Base-by-base conservation (phyloP, 2,329 filamentous ascomycete genomes). In the Dryadomyces quercus-mongolicae region DNA sequence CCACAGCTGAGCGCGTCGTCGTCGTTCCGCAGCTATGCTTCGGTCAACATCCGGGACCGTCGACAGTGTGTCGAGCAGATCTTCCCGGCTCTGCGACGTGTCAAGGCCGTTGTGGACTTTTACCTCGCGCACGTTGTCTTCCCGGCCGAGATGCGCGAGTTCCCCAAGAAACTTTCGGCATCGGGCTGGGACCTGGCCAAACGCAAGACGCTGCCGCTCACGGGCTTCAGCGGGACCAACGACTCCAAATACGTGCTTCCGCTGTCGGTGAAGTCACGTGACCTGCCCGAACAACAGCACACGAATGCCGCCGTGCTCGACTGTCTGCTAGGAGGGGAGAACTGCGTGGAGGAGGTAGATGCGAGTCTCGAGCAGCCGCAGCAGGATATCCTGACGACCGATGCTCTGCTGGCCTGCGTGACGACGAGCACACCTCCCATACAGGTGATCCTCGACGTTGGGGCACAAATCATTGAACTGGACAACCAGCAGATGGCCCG, bases 221-320 rank as follows among this genome's bases (percentile, higher is more conserved):
- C 80, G 0, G 85, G 85, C 0, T 89, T 89, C 61, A 86, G 81
- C 54, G 84, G 85, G 0, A 89, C 85, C 0, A 84, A 81, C 22
- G 84, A 88, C 58, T 80, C 77, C 0, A 66, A 72, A 12, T 68
- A 72, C n/a, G 61, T 83, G 0, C 68, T 88, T 0, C 84, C 84
- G 0, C 60, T 84, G 0, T 67, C 60, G 0, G 71, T 88, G 0
- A 60, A 67, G 0, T 81, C 86, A 34, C 65, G 76, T 0, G 79
- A 87, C 38, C 68, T 84, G 0, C 60, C 65, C 0, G 65, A 68
- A 0, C 78, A 85, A 42, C 67, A 67, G 1, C 80, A 86, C 51
- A 90, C 85, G 0, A 88, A 88, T 59, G 84, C 85, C 0, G 62
- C 81, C 5, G 84, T 89, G 0, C 61, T 90, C 0, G 68, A 74